Percentiles rank a stretch among this genome's conserved stretches.
These are phyloP conservation scores for Parathielavia appendiculata DNA, from an alignment of 495 filamentous ascomycete genomes.

Conservation along the genomic window DNA sequence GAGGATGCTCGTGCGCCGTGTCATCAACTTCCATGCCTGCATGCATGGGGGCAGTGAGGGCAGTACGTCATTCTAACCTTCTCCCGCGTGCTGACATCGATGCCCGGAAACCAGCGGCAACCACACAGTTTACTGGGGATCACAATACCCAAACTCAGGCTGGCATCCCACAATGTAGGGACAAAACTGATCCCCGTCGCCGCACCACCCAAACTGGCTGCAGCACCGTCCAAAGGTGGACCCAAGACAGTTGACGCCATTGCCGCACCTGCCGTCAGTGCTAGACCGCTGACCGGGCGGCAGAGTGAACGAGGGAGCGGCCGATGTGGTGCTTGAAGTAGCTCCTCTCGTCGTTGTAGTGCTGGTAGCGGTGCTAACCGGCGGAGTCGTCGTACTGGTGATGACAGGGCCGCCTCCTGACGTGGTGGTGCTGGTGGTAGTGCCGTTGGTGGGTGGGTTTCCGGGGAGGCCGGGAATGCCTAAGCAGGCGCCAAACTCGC, in stretches of 20 bases:
- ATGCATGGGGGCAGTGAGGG: too few species aligned
- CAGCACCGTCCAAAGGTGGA: conserved; percentile 32
- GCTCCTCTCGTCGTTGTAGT: too few species aligned
- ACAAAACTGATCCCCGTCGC: conserved; percentile 46
- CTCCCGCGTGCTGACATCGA: too few species aligned
- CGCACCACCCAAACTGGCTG: conserved; percentile 38
- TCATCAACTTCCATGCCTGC: too few species aligned
- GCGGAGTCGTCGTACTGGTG: background rate
- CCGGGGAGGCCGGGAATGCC: conserved; percentile 14
- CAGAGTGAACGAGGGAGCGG: conserved; percentile 13
- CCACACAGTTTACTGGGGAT: conserved; percentile 19
- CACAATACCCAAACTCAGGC: conserved; percentile 32
- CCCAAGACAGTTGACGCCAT: conserved; percentile 26
- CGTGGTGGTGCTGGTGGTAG: conserved; percentile 18
- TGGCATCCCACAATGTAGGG: conserved; percentile 32
- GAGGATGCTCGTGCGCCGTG: too few species aligned
- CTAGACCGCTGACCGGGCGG: conserved; percentile 23
- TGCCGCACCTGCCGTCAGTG: conserved; percentile 31
- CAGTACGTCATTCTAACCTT: too few species aligned
- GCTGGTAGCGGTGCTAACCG: conserved; percentile 3
- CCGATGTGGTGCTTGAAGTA: conserved; percentile 9
- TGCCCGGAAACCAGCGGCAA: too few species aligned
- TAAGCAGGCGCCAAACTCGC: conserved; percentile 37
- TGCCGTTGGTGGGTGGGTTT: conserved; percentile 11
- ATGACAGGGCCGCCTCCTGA: conserved; percentile 2